These are phyloP conservation scores for Pseudevernia furfuracea DNA, from an alignment of 495 filamentous ascomycete species.

Conservation along the genomic window DNA sequence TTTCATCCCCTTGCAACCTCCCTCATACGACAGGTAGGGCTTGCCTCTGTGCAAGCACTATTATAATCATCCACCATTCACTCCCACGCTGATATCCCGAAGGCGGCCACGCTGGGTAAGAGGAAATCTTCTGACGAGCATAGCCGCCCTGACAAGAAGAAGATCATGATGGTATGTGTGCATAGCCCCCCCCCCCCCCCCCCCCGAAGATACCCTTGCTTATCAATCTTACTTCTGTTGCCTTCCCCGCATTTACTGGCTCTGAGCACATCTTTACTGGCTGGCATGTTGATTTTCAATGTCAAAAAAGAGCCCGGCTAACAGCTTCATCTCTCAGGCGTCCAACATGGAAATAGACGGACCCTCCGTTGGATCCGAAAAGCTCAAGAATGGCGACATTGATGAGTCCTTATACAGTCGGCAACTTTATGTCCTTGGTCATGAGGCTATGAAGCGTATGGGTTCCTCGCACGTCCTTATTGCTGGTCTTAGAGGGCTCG, in stretches of 20 bases:
- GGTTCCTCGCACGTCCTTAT: slow-evolving; percentile 90
- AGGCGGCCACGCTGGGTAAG: slow-evolving; percentile 68
- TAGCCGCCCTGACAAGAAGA: slow-evolving; percentile 61
- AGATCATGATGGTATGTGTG: slow-evolving; percentile 71
- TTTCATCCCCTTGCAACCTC: neutral
- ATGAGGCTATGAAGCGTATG: slow-evolving; percentile 99
- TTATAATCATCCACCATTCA: slow-evolving; percentile 44
- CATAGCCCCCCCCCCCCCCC: no score
- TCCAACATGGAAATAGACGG: slow-evolving; percentile 78
- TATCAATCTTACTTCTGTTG: neutral
- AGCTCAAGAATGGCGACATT: slow-evolving; percentile 65
- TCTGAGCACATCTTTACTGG: neutral
- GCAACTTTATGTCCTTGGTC: slow-evolving; percentile 95
- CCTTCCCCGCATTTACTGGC: neutral
- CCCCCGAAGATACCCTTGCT: neutral
- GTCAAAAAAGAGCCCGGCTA: neutral
- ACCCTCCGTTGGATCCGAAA: slow-evolving; percentile 45
- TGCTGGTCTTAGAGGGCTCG: slow-evolving; percentile 84
- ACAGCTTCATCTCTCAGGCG: slow-evolving; percentile 38
- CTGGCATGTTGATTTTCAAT: neutral
- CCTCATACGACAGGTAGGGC: slow-evolving; percentile 20
- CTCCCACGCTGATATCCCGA: slow-evolving; percentile 47
- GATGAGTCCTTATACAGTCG: slow-evolving; percentile 97
- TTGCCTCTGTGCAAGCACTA: slow-evolving; percentile 46
- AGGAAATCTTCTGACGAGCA: slow-evolving; percentile 77